Evolutionary conservation across 805 yeast genomes (phyloP).

Genomic region (Torulaspora quercuum): DNA sequence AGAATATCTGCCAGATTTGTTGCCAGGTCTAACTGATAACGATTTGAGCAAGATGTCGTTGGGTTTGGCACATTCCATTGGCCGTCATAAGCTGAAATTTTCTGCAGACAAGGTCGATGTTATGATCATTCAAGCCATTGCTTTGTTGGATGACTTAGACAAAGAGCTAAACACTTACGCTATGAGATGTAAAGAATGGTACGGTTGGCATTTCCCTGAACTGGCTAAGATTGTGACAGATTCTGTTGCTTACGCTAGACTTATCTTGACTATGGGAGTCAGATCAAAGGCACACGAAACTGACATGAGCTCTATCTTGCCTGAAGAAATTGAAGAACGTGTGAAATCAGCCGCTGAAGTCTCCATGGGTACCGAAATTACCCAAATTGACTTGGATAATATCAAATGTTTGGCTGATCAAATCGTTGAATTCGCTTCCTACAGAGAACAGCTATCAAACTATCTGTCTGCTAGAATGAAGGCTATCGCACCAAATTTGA

Average conservation of each 20-base stretch:
- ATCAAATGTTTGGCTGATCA: slow-evolving; percentile 91
- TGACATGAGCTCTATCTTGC: slow-evolving; percentile 84
- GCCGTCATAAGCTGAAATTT: slow-evolving; percentile 96
- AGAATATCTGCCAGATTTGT: slow-evolving; percentile 86
- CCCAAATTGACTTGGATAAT: slow-evolving; percentile 82
- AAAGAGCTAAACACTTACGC: slow-evolving; percentile 97
- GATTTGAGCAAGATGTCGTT: slow-evolving; percentile 91
- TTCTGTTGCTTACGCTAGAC: slow-evolving; percentile 94
- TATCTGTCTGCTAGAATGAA: slow-evolving; percentile 93
- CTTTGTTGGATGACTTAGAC: slow-evolving; percentile 92
- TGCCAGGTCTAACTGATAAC: slow-evolving; percentile 86
- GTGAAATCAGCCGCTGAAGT: slow-evolving; percentile 97
- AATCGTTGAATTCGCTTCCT: slow-evolving; percentile 91
- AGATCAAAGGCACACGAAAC: slow-evolving; percentile 88
- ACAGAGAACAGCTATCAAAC: slow-evolving; percentile 92
- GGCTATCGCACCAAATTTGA: slow-evolving; percentile 97
- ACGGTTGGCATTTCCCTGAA: slow-evolving; percentile 99
- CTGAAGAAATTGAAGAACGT: slow-evolving; percentile 88
- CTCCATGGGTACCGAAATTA: slow-evolving; percentile 99
- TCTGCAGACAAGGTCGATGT: slow-evolving; percentile 98
- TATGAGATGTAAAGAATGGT: slow-evolving; percentile 99
- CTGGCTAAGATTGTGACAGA: slow-evolving; percentile 95
- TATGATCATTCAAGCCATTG: slow-evolving; percentile 98
- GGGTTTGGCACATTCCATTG: slow-evolving; percentile 97
- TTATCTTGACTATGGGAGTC: slow-evolving; percentile 88